Base-by-base conservation (phyloP, 2,329 filamentous ascomycete species). In the Sclerotinia sclerotiorum region DNA sequence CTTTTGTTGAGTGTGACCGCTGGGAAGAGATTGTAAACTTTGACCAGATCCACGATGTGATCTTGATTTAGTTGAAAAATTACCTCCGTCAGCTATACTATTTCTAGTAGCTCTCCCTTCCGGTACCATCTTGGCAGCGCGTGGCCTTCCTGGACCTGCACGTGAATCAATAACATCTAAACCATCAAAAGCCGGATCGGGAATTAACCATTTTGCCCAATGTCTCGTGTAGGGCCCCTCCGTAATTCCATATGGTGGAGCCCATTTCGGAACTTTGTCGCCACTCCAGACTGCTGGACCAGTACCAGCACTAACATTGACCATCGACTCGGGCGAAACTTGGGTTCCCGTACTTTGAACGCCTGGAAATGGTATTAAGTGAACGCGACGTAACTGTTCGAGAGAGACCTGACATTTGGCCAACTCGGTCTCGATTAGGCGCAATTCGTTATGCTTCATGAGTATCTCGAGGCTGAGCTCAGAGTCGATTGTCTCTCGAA, bases 141-240 rank as follows among this genome's bases (percentile, higher is more conserved):
- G 74, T 70, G 74, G 73, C 62, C 71, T 70, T 52, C 75, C 73
- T 35, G 56, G 69, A 44, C 68, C 69, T 39, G 65, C 67, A 58
- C 72, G 67, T 72, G 74, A 73, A 73, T 84, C 82, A 56, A 82
- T 81, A 56, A 82, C 21, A 69, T 84, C 80, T 51, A 84, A 77
- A 69, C 90, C 91, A 78, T 97, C 94, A 79, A 98, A 98, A 61
- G 87, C 87, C 68, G 91, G 86, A 79, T 97, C 93, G 64, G 91
- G 92, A 69, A 98, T 89, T 73, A 99, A 87, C 95, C 95, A 99
- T 83, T 92, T 93, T 77, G 93, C 89, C 80, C 97, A 97, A 81
- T 98, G 95, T 74, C 93, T 89, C 70, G 93, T 90, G 80, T 98
- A 98, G 2, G 95, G 94, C 15, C 95, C 95, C 75, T 97, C 92